These are phyloP conservation scores for Sicyos edulis DNA, from an alignment of 306 rosid species.

Conservation along the genomic window DNA sequence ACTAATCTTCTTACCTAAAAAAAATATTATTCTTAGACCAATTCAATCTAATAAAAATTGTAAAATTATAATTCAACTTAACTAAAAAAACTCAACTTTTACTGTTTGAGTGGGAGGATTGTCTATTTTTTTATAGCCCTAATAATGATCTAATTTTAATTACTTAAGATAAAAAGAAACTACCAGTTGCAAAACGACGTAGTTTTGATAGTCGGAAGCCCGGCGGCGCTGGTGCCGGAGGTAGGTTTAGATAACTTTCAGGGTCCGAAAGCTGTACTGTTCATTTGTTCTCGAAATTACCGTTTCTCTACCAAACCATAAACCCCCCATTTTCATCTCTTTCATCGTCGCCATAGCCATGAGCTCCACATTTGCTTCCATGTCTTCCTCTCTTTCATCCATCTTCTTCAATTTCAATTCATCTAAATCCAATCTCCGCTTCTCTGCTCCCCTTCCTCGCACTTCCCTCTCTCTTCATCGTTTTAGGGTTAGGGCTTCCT, in stretches of 20 bases:
- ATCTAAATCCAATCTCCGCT: constrained; percentile 22
- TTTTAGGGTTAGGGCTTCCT: constrained; percentile 35
- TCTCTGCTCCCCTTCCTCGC: constrained; percentile 14
- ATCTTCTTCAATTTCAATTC: constrained; percentile 31
- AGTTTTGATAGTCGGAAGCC: background rate
- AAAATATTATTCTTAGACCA: too few species aligned
- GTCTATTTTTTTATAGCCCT: too few species aligned
- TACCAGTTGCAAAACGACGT: too few species aligned
- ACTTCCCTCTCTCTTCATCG: constrained; percentile 18
- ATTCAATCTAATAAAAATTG: too few species aligned
- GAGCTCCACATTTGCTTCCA: constrained; percentile 39
- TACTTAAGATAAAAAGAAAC: too few species aligned
- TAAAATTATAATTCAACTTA: too few species aligned
- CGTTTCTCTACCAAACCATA: background rate
- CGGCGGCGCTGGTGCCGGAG: background rate
- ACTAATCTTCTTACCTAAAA: too few species aligned
- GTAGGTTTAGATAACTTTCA: constrained; percentile 12
- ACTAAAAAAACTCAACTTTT: too few species aligned
- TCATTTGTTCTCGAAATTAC: background rate
- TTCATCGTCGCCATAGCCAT: constrained; percentile 26
- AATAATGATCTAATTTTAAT: too few species aligned
- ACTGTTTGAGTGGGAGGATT: too few species aligned
- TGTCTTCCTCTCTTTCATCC: constrained; percentile 29
- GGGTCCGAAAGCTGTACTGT: background rate
- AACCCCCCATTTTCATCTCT: background rate